Base-by-base conservation (phyloP, 164 flowering plant genomes). In the Vitis rupestris region DNA sequence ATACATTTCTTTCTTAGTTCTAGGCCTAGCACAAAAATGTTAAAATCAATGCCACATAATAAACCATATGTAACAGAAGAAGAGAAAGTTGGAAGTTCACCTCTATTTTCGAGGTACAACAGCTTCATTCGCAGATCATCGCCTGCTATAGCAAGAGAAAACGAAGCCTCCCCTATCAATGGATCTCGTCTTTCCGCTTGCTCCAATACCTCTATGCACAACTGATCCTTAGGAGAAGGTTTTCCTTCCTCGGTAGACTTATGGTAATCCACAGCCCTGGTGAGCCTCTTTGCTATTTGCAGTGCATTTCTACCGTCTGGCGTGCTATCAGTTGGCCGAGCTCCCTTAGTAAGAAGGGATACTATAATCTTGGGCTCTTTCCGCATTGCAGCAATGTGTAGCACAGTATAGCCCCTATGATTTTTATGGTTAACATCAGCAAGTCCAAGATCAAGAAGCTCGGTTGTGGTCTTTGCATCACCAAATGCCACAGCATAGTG, bases 401-500 rank as follows among this genome's bases (percentile, higher is more conserved):
- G 85, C 63, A 91, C 95, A 3, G 97, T 82, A 64, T 85, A 83
- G 3, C 90, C 97, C 81, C 95, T 86, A 10, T 65, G 66, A 70
- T 91, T 88, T 67, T 71, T 79, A 52, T 58, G 81, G 73, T 91
- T 93, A 50, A 93, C 89, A 84, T 93, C 97, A 64, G 97, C 97
- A 63, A 90, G 75, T 59, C 87, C 93, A 58, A 95, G 84, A 63
- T 95, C 97, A 53, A 95, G 83, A 63, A 95, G 85, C 67, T 90
- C 97, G 3, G 77, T 82, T 19, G 96, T 88, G 30, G 90, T 89
- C 81, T 93, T 93, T 16, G 91, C 79, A 80, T 91, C 97, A 71
- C 97, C 91, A 73, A 87, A 87, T 19, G 91, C 92, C 37, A 91
- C 97, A 23, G 99, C 97, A 81, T 93, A 91, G 70, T 95, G 98